phyloP scores from a whole-genome alignment of 2,329 filamentous ascomycete species.

The Penicillium sp. region DNA sequence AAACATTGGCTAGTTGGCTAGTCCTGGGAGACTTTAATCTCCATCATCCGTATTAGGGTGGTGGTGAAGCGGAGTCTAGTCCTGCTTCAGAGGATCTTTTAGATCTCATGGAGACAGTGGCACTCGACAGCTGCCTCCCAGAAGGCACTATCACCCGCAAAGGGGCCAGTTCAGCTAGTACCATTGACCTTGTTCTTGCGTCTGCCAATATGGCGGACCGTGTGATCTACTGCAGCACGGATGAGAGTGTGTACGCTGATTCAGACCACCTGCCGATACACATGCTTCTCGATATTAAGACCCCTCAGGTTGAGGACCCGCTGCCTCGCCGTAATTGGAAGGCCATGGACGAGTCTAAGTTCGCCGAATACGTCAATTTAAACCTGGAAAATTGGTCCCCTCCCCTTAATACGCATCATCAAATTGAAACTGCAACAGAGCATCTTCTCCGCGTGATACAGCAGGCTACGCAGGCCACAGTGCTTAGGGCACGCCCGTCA shows the following conservation, averaged over 20 bases:
- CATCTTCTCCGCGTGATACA: not conserved
- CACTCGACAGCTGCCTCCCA: no score
- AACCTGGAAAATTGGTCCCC: not conserved
- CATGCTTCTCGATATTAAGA: not conserved
- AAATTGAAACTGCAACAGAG: not conserved
- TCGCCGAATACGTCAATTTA: not conserved
- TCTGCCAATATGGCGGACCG: not conserved
- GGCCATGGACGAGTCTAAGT: not conserved
- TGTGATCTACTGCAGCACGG: not conserved
- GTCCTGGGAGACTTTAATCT: no score
- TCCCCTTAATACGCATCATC: not conserved
- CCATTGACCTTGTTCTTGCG: conserved; percentile 5
- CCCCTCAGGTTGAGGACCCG: not conserved
- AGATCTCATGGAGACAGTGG: not conserved
- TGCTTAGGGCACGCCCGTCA: no score
- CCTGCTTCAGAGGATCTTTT: not conserved
- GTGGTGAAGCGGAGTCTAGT: not conserved
- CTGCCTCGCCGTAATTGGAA: not conserved
- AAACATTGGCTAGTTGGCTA: no score
- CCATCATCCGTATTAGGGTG: conserved; percentile 4
- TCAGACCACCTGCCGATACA: conserved; percentile 7
- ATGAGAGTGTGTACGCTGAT: not conserved
- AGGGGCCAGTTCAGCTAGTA: not conserved
- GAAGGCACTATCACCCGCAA: not conserved
- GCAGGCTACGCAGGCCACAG: not conserved